A percentile compares a stretch with the other conserved stretches of the same genome.
These are phyloP conservation scores for Helotiales sp. DNA, from an alignment of 2,329 filamentous ascomycete species.

Conservation along the genomic window DNA sequence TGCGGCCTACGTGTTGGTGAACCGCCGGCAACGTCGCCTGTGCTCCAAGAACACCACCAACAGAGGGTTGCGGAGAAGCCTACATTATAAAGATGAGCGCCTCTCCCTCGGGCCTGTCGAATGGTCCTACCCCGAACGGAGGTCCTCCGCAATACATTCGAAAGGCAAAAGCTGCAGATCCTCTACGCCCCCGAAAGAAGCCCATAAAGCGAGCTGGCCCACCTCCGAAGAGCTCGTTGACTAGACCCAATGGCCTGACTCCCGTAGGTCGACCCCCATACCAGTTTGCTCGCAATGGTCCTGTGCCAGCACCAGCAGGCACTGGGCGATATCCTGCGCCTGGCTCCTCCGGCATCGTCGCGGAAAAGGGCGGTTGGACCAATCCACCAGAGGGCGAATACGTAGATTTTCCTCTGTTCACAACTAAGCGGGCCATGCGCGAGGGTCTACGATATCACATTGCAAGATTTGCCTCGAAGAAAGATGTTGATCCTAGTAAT, in stretches of 20 bases:
- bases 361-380: slow-evolving; percentile 58
- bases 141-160: slow-evolving; percentile 46
- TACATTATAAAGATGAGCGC: slow-evolving; percentile 39
- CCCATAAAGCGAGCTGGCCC: slow-evolving; percentile 38
- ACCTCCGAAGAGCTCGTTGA: slow-evolving; percentile 18
- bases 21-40: no score
- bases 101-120: slow-evolving; percentile 45
- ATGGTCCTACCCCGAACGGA: slow-evolving; percentile 48
- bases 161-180: slow-evolving; percentile 56
- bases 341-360: slow-evolving; percentile 42
- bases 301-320: slow-evolving; percentile 8
- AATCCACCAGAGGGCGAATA: slow-evolving; percentile 46
- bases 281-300: slow-evolving; percentile 23
- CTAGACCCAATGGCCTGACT: slow-evolving; percentile 24
- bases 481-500: slow-evolving; percentile 67
- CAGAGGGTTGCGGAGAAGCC: no score
- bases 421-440: slow-evolving; percentile 77
- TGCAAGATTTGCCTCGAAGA: slow-evolving; percentile 67
- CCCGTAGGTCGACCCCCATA: slow-evolving; percentile 11
- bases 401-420: slow-evolving; percentile 69
- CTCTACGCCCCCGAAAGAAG: slow-evolving; percentile 63
- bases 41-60: no score
- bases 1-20: slow-evolving; percentile 14
- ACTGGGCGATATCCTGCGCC: slow-evolving; percentile 6
- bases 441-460: slow-evolving; percentile 84